phyloP scores from a whole-genome alignment of 2,329 filamentous ascomycete species.

The Xylaria polymorpha region DNA sequence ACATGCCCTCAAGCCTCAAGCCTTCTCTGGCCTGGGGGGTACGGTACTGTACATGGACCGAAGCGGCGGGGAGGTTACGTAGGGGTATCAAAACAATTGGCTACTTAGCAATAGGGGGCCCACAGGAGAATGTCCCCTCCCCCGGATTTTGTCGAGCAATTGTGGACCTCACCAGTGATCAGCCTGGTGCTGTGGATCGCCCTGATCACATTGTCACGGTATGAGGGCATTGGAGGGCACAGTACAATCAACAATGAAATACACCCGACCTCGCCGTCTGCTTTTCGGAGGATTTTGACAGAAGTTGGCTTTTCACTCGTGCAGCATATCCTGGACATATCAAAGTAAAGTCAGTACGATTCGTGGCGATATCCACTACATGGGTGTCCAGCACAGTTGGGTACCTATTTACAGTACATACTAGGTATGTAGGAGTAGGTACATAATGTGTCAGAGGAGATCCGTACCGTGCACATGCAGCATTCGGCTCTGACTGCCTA shows the following conservation, averaged over 20 bases:
- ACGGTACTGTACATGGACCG: constrained; percentile 4
- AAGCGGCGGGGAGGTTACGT: constrained; percentile 35
- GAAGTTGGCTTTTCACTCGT: neutral
- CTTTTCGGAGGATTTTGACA: neutral
- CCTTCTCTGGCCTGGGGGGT: constrained; percentile 9
- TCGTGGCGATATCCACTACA: neutral
- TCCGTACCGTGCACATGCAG: no score
- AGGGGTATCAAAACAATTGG: constrained; percentile 39
- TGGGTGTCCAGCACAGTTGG: neutral
- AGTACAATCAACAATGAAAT: neutral
- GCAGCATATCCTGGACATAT: neutral
- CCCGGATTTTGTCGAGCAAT: constrained; percentile 45
- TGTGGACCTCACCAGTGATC: constrained; percentile 41
- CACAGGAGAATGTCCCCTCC: constrained; percentile 40
- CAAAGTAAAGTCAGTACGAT: neutral
- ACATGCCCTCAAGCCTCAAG: constrained; percentile 25
- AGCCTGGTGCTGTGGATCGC: constrained; percentile 40
- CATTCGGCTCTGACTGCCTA: no score
- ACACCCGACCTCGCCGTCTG: neutral
- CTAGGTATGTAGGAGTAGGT: no score
- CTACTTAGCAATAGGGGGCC: constrained; percentile 15
- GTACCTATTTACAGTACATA: no score
- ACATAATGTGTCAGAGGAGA: no score
- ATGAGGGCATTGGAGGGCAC: constrained; percentile 13
- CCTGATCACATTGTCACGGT: constrained; percentile 38